Evolutionary conservation across 176 grass and related monocot species (phyloP).

Genomic region (Rhynchospora breviuscula): DNA sequence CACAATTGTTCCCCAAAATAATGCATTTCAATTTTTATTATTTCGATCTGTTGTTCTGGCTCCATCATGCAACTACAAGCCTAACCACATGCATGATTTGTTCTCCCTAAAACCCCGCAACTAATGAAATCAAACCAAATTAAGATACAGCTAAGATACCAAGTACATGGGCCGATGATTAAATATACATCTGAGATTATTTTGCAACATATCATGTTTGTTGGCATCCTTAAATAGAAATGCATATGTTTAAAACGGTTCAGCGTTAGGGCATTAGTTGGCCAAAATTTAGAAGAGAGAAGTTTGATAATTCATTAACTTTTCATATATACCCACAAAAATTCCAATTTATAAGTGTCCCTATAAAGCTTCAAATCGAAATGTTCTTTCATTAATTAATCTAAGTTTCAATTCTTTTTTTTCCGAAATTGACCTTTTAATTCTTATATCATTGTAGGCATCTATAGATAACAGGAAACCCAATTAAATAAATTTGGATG

Average conservation of each 20-base stretch:
- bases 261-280: not conserved
- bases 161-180: not conserved
- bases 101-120: constrained; percentile 4
- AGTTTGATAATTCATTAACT: not conserved
- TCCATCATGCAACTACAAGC: not conserved
- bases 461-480: too few relatives aligned
- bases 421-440: too few relatives aligned
- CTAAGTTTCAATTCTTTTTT: too few relatives aligned
- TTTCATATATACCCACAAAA: not conserved
- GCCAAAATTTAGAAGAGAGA: not conserved
- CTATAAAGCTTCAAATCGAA: not conserved
- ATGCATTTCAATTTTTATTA: constrained; percentile 6
- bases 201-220: not conserved
- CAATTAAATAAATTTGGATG: too few relatives aligned
- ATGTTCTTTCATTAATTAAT: not conserved
- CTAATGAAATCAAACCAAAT: not conserved
- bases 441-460: too few relatives aligned
- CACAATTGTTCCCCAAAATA: constrained; percentile 12
- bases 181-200: not conserved
- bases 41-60: constrained; percentile 8
- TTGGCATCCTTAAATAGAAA: not conserved
- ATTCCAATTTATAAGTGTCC: not conserved
- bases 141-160: too few relatives aligned
- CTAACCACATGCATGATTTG: constrained; percentile 19
- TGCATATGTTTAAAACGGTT: not conserved